phyloP scores from a whole-genome alignment of 2,329 filamentous ascomycete genomes.

The Neurospora sp. region DNA sequence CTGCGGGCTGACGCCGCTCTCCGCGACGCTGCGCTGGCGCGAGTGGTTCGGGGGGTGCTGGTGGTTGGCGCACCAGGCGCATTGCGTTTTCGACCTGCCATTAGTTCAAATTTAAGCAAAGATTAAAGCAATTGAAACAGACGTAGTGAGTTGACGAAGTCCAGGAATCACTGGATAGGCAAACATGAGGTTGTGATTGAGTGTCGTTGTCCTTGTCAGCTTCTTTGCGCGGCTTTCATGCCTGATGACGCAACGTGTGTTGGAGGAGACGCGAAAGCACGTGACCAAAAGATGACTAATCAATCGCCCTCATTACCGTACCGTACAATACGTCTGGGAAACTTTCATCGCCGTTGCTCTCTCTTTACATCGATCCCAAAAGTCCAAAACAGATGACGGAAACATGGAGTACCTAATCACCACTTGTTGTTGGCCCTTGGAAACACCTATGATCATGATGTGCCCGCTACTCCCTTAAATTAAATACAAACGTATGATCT shows the following conservation, averaged over 20 bases:
- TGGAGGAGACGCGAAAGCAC: not conserved
- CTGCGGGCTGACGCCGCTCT: not conserved
- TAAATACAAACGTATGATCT: not conserved
- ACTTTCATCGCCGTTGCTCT: not conserved
- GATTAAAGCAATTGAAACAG: not conserved
- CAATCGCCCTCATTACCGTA: not conserved
- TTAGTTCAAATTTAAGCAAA: not conserved
- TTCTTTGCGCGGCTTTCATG: not conserved
- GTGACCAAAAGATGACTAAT: not conserved
- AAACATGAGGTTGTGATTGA: not conserved
- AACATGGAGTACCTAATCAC: not conserved
- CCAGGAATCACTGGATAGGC: too few relatives aligned
- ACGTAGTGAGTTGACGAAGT: not conserved
- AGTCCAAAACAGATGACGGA: not conserved
- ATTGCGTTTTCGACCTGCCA: constrained; percentile 19
- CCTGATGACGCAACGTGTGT: not conserved
- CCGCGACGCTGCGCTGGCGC: constrained; percentile 5
- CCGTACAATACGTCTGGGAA: not conserved
- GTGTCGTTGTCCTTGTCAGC: not conserved
- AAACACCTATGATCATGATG: not conserved
- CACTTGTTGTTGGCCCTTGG: not conserved
- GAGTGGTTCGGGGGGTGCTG: constrained; percentile 7
- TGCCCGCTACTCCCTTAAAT: not conserved
- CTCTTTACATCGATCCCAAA: not conserved
- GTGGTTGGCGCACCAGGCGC: constrained; percentile 5